phyloP scores from a whole-genome alignment of 768 basidiomycete species.

The Xerocomellus intermedius region DNA sequence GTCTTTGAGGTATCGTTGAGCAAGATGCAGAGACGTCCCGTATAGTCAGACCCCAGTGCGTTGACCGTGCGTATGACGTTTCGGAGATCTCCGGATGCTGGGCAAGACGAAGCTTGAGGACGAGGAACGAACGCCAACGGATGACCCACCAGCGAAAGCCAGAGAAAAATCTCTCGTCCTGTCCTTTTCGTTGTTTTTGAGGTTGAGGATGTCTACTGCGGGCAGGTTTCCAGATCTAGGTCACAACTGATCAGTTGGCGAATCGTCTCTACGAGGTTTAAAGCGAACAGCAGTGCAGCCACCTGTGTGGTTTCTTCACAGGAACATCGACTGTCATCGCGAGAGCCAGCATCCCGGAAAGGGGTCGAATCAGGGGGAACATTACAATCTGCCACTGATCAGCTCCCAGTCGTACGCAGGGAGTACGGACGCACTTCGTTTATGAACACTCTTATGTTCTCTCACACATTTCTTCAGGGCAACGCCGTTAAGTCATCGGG shows the following conservation, averaged over 20 bases:
- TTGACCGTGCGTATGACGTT: conserved; percentile 44
- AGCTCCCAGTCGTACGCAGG: neutral
- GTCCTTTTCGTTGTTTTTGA: conserved; percentile 22
- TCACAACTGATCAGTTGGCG: neutral
- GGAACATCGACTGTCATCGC: neutral
- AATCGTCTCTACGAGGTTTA: conserved; percentile 5
- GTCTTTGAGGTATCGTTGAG: conserved; percentile 40
- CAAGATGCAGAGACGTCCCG: conserved; percentile 38
- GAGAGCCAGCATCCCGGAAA: neutral
- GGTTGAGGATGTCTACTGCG: conserved; percentile 31
- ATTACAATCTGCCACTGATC: conserved; percentile 15
- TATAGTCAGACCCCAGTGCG: conserved; percentile 38
- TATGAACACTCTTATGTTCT: conserved; percentile 38
- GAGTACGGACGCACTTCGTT: conserved; percentile 23
- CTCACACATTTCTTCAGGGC: conserved; percentile 38
- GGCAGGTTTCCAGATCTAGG: conserved; percentile 23
- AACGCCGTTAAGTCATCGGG: neutral
- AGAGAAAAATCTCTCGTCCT: conserved; percentile 21
- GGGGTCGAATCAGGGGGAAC: neutral
- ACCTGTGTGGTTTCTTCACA: neutral
- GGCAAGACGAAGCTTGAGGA: neutral
- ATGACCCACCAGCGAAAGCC: conserved; percentile 19
- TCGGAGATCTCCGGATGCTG: conserved; percentile 48
- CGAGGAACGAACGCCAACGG: no score
- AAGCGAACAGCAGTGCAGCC: conserved; percentile 24